phyloP scores from a whole-genome alignment of 371 early-diverging fungal genomes.

The Umbelopsis sp. region DNA sequence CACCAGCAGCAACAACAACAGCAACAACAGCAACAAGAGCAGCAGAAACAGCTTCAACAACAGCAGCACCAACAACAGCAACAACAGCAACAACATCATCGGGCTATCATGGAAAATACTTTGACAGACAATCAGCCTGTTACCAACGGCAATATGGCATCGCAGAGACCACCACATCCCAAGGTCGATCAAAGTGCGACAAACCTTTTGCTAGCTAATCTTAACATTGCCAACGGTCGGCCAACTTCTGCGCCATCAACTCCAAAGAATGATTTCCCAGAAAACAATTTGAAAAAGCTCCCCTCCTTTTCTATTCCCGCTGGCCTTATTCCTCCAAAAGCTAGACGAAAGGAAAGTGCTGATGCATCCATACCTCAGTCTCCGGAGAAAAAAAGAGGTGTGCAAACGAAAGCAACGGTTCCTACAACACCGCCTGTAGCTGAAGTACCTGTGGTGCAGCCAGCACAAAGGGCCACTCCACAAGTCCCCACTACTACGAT shows the following conservation, averaged over 20 bases:
- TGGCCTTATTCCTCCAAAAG: constrained; percentile 19
- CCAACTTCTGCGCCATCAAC: background rate
- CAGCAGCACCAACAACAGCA: background rate
- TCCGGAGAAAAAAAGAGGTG: background rate
- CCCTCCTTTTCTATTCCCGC: constrained; percentile 8
- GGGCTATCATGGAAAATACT: background rate
- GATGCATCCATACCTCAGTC: background rate
- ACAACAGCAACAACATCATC: background rate
- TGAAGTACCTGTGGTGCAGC: background rate
- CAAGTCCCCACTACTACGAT: background rate
- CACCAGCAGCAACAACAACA: background rate
- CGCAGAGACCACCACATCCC: background rate
- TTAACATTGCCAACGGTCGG: background rate
- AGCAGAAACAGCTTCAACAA: background rate
- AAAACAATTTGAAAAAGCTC: background rate
- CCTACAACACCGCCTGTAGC: background rate
- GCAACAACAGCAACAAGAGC: background rate
- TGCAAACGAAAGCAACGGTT: background rate
- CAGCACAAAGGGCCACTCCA: background rate
- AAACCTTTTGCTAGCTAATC: background rate
- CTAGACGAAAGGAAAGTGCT: background rate
- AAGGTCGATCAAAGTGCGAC: constrained; percentile 11
- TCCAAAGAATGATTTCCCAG: background rate
- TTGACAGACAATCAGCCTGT: background rate
- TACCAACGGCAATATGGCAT: background rate